Conservation (phyloP, 352 stramenopile species). For the Aphanomyces cochlioides region DNA sequence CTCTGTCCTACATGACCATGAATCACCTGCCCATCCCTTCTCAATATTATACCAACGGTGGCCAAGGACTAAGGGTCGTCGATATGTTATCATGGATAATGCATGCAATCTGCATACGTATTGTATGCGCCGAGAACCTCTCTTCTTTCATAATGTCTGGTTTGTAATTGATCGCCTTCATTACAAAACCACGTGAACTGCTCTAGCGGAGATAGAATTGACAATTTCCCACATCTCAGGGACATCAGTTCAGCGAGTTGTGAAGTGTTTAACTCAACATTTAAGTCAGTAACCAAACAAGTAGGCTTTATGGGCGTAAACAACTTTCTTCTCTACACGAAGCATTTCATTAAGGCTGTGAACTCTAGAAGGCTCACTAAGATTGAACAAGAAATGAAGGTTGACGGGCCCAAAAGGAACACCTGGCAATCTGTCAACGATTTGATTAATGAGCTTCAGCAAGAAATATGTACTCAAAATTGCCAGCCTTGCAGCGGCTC, state of each 20-base stretch:
- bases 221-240: neutral
- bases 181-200: neutral
- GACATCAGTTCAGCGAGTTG: neutral
- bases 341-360: neutral
- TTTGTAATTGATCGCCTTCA: neutral
- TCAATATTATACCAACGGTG: neutral
- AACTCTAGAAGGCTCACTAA: too few relatives aligned
- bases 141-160: neutral
- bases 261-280: neutral
- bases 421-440: too few relatives aligned
- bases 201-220: neutral
- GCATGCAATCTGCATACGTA: neutral
- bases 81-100: slow-evolving; percentile 1
- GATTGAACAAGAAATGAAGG: too few relatives aligned
- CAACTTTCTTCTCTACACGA: neutral
- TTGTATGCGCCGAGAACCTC: neutral
- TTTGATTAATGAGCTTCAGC: too few relatives aligned
- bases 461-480: too few relatives aligned
- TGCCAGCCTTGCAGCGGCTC: too few relatives aligned
- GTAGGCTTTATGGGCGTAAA: neutral
- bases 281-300: neutral
- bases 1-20: neutral
- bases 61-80: neutral
- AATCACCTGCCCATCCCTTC: neutral
- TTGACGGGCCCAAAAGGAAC: too few relatives aligned